Base-by-base conservation (phyloP, 202 grass and related monocot genomes). In the Setaria viridis region DNA sequence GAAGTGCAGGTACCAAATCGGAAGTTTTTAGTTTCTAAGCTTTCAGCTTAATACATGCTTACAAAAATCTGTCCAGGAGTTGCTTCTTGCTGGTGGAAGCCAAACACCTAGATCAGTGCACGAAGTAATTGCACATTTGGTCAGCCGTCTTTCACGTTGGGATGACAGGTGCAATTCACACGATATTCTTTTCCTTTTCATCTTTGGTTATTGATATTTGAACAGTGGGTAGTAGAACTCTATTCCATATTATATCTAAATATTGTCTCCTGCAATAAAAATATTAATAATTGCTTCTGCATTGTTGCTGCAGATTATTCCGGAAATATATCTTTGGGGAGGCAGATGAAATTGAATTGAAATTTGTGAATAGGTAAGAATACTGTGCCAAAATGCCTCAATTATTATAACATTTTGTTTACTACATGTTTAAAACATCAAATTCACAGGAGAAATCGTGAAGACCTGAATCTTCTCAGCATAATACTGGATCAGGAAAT, bases 321-420 rank as follows among this genome's bases (percentile, higher is more conserved):
- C 89, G 92, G 57, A 95, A 95, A 56, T 95, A 88, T 90, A 21
- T 91, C 69, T 95, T 93, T 83, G 92, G 92, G 46, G 87, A 88
- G 84, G 92, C 91, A 59, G 92, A 95, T 81, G 95, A 95, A 87
- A 87, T 98, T n/a, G 93, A 98, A 90, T 83, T 98, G 82, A 98
- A 98, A 86, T 98, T 95, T 83, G 93, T 95, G 43, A 91, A 90
- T 82, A 92, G 93, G 95, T 95, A 91, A 81, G 69, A 57, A 59
- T 50, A 33, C 62, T 75, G 5, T 70, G 56, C 6, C 2, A 43
- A 32, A 55, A 77, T 59, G 12, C 71, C 43, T 41, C 46, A 84
- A 41, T 75, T 76, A 37, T 20, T 9, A 7, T 13, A 76, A 21
- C 54, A 74, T 45, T 76, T 51, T 75, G 37, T 90, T 74, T 21